These are phyloP conservation scores for Phytophthora rubi DNA, from an alignment of 352 stramenopile species.

Conservation along the genomic window DNA sequence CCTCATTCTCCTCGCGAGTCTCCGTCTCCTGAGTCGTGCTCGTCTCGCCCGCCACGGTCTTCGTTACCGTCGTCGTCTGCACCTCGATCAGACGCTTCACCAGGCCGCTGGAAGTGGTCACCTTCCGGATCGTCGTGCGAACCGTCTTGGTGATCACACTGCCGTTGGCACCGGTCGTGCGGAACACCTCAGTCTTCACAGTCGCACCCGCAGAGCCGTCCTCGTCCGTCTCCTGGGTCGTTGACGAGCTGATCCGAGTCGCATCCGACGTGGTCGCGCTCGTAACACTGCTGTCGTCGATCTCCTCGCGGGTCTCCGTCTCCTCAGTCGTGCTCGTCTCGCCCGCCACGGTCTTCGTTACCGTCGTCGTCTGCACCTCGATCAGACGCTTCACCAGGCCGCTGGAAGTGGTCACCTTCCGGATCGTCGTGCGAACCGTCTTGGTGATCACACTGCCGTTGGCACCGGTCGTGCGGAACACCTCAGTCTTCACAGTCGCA, in stretches of 20 bases:
- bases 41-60: too few relatives aligned
- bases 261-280: conserved; percentile 17
- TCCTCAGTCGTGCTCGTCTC: conserved; percentile 24
- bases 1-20: conserved; percentile 13
- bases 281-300: conserved; percentile 11
- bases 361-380: conserved; percentile 24
- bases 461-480: conserved; percentile 5
- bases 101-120: conserved; percentile 26
- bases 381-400: conserved; percentile 9
- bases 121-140: conserved; percentile 34
- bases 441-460: conserved; percentile 15
- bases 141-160: conserved; percentile 39
- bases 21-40: neutral
- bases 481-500: conserved; percentile 13
- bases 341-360: conserved; percentile 15
- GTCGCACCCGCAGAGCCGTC: conserved; percentile 21
- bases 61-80: too few relatives aligned
- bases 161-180: conserved; percentile 21
- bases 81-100: conserved; percentile 14
- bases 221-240: conserved; percentile 24
- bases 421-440: conserved; percentile 22
- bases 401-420: conserved; percentile 15
- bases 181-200: conserved; percentile 39
- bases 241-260: conserved; percentile 31
- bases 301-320: conserved; percentile 29